Percentiles rank a stretch among this genome's conserved stretches.
phyloP scores from a whole-genome alignment of 495 filamentous ascomycete genomes.

The Aspergillus sclerotioniger region DNA sequence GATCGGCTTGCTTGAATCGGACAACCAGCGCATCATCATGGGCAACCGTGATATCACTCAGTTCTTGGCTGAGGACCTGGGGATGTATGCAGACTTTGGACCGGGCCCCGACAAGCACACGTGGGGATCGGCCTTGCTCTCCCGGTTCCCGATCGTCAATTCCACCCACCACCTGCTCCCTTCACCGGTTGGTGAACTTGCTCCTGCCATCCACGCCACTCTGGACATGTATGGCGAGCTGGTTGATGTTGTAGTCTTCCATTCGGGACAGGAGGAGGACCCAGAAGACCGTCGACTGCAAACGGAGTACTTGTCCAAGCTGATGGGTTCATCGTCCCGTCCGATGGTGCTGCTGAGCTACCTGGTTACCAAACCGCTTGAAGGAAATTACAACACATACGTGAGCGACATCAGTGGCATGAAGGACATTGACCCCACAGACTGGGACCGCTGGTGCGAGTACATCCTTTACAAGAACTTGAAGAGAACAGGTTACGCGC shows the following conservation, averaged over 20 bases:
- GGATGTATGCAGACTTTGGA: slow-evolving; percentile 98
- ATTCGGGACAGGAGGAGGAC: slow-evolving; percentile 98
- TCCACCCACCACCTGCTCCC: slow-evolving; percentile 95
- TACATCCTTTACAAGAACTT: slow-evolving; percentile 95
- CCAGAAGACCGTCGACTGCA: slow-evolving; percentile 89
- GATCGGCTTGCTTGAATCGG: slow-evolving; percentile 87
- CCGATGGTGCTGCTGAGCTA: slow-evolving; percentile 88
- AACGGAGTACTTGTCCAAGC: slow-evolving; percentile 76
- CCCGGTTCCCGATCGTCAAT: slow-evolving; percentile 97
- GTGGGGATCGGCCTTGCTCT: slow-evolving; percentile 90
- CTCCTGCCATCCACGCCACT: slow-evolving; percentile 93
- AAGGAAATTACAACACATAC: slow-evolving; percentile 98
- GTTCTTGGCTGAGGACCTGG: slow-evolving; percentile 90
- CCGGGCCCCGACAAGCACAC: slow-evolving; percentile 99
- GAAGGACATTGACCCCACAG: slow-evolving; percentile 89
- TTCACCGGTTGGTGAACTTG: slow-evolving; percentile 89
- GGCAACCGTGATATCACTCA: slow-evolving; percentile 97
- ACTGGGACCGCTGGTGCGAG: slow-evolving; percentile 99
- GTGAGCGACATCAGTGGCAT: slow-evolving; percentile 84
- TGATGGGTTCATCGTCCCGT: slow-evolving; percentile 81
- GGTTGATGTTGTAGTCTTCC: slow-evolving; percentile 96
- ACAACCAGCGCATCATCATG: slow-evolving; percentile 99
- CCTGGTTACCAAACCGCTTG: slow-evolving; percentile 81
- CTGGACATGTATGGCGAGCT: slow-evolving; percentile 87
- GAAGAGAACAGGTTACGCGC: slow-evolving; percentile 82